Evolutionary conservation across 2,329 filamentous ascomycete species (phyloP), one percentile per base, ranked within the genome.

Genomic region (Aspergillus sp.): DNA sequence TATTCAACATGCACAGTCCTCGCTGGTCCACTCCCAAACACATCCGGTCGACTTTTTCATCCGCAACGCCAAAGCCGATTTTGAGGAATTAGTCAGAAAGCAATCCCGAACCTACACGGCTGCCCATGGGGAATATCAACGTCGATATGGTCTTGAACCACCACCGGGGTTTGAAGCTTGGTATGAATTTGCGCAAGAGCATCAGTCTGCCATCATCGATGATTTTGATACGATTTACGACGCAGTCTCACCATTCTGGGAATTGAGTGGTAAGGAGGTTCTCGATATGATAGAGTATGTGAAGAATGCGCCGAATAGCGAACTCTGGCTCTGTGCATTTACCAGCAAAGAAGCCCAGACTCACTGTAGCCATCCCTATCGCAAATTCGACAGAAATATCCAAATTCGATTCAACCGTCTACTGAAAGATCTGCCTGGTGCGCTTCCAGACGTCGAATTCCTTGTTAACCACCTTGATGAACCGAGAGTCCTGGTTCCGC

Each of bases 391-490:
- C 33, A 42, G 50, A 35, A 28, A 46, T 38, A 41, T 48, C 12
- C 43, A 48, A 27, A 6, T 8, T 12, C 42, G 26, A 19, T 46
- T 52, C 7, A 29, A 52, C 5, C 40, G 9, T 1, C 27, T 50
- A 8, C 12, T 52, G 4, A 4, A 12, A 7, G 38, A 36, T 28
- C 7, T 50, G 12, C 42, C 10, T n/a, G 43, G 29, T 2, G 30
- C 33, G 27, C 36, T 52, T 2, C 50, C 50, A 5, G 38, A 49
- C 33, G 7, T 48, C 28, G 46, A 8, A 12, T 52, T 52, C 12
- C 45, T 50, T 6, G 41, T 52, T 35, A 52, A 52, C 42, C 50
- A 52, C 12, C 47, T 52, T 7, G 50, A 52, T 38, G 50, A 52
- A 29, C 50, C 50, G 2, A 48, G 45, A 3, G 47, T 51, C n/a